Base-by-base conservation (phyloP, 169 alveolate genomes). In the Theileria equi region DNA sequence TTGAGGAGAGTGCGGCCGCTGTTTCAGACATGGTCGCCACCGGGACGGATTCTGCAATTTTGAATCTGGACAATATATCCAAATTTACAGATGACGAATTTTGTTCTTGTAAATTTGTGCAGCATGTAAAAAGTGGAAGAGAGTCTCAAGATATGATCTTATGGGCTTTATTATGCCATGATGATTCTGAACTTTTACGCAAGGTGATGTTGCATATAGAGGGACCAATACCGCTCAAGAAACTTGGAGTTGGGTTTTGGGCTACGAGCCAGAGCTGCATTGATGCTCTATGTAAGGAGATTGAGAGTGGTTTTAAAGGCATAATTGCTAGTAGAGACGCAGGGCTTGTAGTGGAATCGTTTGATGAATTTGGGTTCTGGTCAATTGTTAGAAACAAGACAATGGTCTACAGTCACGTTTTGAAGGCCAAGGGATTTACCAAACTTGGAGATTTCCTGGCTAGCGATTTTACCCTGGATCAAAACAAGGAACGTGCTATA, bases 331-430 rank as follows among this genome's bases (percentile, higher is more conserved):
- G 19, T 19, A 69, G 57, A 7, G 73, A 58, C 13, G 7, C 54
- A 16, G 73, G 64, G 8, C 19, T 54, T 1, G 31, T 17, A 25
- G 66, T 59, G 13, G 81, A 77, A 26, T 70, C 19, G 8, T 66
- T 67, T 17, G 86, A 77, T 48, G 74, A 77, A 28, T 67, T 77
- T 40, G 86, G 86, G 53, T 67, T 77, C 19, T 77, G 78, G 73
- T 57, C 66, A 28, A 77, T 77, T 4, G 32, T 67, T 21, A 66
- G 65, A 38, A 58, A 58, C 44, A 77, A 77, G 54, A 57, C 62
- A 17, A 26, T 47, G 63, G 58, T 77, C 5, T 77, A 47, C 48
- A 72, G 77, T 16, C 36, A 59, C 16, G 62, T 77, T 17, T 38
- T 67, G 16, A 77, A 67, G 70, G 52, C 77, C 45, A 65, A 77